Base-by-base conservation (phyloP, 108 stramenopile genomes). In the Pseudonitzschia multistriata region DNA sequence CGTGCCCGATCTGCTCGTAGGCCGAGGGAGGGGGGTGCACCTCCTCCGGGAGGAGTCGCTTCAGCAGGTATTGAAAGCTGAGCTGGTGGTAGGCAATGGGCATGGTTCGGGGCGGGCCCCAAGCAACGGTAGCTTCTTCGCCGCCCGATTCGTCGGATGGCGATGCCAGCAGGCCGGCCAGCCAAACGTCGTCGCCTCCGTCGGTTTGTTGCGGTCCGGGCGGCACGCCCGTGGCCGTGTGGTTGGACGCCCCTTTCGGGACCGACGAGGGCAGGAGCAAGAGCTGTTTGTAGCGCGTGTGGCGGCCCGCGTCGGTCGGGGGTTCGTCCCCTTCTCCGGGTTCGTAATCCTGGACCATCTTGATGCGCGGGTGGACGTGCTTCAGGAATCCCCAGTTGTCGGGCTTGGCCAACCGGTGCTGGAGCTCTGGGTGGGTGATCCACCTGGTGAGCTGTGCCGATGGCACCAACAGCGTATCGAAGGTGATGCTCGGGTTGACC, bases 1-100 rank as follows among this genome's bases (percentile, higher is more conserved):
- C 80, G 73, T 99, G 97, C 13, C 97, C 99, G 45, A 90, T 92
- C 59, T 85, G 87, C 81, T 99, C 99, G 70, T 93, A 99, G 0
- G 94, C 76, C 11, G 92, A 76, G 34, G 95, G 95, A 19, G 88
- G 78, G 27, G 93, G 88, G 2, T 81, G 78, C 8, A 54, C 72
- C 11, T 69, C 47, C 19, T 59, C 45, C 29, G 93, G 90, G 8
- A 97, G 70, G 21, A 97, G 49, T 33, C 81, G 76, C 22, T 67
- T 59, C 10, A 96, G 53, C 24, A 93, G 82, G 47, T 89, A 88
- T 14, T 71, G 66, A 55, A 82, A 80, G 3, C 91, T 76, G 49
- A 90, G 77, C 39, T 93, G 76, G 29, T 85, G 72, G 53, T 84
- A 84, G 3, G 71, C 36, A 29, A 88, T 70, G 11, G 45, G 28